These are phyloP conservation scores for Mycotypha africana DNA, from an alignment of 371 early-diverging fungal genomes.

Conservation along the genomic window DNA sequence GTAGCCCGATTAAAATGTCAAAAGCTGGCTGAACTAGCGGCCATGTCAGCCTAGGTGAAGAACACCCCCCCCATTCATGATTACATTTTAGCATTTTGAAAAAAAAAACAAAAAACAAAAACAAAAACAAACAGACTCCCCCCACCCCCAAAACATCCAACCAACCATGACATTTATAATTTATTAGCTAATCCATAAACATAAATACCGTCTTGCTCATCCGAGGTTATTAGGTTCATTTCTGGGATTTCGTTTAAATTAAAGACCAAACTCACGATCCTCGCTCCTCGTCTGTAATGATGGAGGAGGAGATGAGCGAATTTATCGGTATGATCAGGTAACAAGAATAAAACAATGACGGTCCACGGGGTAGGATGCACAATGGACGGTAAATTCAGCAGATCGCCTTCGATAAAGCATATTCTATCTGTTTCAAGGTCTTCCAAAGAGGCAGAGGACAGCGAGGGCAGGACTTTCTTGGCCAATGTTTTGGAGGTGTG, in stretches of 20 bases:
- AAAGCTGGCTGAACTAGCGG: no score
- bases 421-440: conserved; percentile 17
- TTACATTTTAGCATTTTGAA: no score
- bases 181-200: no score
- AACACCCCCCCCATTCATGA: no score
- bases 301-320: conserved; percentile 46
- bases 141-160: no score
- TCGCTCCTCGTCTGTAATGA: conserved; percentile 47
- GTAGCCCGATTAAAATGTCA: no score
- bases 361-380: conserved; percentile 37
- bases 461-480: conserved; percentile 20
- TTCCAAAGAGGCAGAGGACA: no score
- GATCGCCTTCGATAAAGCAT: conserved; percentile 42
- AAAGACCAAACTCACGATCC: conserved; percentile 54
- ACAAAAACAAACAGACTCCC: no score
- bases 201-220: conserved; percentile 52
- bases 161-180: no score
- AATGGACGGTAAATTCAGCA: conserved; percentile 29
- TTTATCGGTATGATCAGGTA: conserved; percentile 55
- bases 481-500: conserved; percentile 37
- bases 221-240: conserved; percentile 31
- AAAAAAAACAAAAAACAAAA: no score
- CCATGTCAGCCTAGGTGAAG: no score
- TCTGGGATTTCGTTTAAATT: conserved; percentile 51
- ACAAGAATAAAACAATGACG: conserved; percentile 49